Conservation (phyloP, 2,329 filamentous ascomycete species). For the Aspergillus nomiae region DNA sequence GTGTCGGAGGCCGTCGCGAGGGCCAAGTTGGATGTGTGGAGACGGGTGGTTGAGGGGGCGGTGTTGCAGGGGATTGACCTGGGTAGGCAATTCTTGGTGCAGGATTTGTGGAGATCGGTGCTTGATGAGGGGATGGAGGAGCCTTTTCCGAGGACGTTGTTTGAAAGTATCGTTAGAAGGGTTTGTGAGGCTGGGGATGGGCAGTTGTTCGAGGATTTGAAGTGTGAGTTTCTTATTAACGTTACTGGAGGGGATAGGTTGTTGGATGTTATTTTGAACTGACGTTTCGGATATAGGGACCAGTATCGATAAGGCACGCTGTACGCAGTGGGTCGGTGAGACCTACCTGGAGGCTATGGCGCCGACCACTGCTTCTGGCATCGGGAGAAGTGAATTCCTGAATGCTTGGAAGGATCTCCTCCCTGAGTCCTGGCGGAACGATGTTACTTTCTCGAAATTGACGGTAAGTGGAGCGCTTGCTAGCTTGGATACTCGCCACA, state of each 20-base stretch:
- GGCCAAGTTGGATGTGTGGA: constrained; percentile 54
- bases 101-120: constrained; percentile 43
- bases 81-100: constrained; percentile 43
- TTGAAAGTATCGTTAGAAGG: constrained; percentile 42
- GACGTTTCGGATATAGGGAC: constrained; percentile 34
- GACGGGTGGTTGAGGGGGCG: constrained; percentile 40
- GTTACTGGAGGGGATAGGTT: neutral
- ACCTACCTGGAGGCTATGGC: constrained; percentile 42
- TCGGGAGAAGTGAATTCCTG: constrained; percentile 38
- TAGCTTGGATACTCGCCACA: neutral
- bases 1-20: constrained; percentile 53
- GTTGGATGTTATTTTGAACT: constrained; percentile 2
- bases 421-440: constrained; percentile 45
- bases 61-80: constrained; percentile 44
- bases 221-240: constrained; percentile 37
- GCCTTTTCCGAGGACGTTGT: constrained; percentile 35
- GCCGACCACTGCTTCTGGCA: constrained; percentile 30
- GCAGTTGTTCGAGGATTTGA: constrained; percentile 27
- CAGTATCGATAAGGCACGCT: constrained; percentile 39
- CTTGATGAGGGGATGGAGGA: constrained; percentile 37
- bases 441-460: constrained; percentile 36
- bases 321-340: constrained; percentile 42
- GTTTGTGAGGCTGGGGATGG: constrained; percentile 31
- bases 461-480: constrained; percentile 25
- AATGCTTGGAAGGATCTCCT: constrained; percentile 45